Evolutionary conservation across 1,139 yeast genomes (phyloP).

Genomic region (Yamadazyma dendronema): DNA sequence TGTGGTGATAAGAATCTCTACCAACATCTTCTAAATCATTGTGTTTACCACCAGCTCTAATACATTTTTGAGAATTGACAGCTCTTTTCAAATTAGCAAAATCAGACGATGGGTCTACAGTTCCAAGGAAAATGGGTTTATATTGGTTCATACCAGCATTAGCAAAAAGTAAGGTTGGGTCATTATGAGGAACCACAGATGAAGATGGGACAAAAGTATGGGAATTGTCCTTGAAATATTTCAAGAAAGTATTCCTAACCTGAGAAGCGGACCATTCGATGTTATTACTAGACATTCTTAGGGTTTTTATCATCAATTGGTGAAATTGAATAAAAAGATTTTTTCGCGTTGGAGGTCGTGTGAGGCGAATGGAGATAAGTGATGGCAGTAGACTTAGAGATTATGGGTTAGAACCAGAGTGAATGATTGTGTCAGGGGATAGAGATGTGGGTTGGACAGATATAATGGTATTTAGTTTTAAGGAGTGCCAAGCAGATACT

Average conservation of each 20-base stretch:
- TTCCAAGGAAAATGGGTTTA: slow-evolving; percentile 94
- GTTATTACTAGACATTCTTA: slow-evolving; percentile 18
- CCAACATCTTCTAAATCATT: slow-evolving; percentile 99
- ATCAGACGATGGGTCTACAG: slow-evolving; percentile 91
- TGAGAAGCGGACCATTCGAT: slow-evolving; percentile 62
- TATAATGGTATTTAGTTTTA: too few relatives aligned
- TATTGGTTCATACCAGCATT: slow-evolving; percentile 99
- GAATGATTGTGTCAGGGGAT: too few relatives aligned
- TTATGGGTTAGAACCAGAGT: too few relatives aligned
- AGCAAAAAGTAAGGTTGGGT: slow-evolving; percentile 91
- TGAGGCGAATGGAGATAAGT: slow-evolving; percentile 1
- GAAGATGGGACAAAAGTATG: slow-evolving; percentile 90
- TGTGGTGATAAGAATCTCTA: slow-evolving; percentile 94
- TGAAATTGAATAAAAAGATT: slow-evolving; percentile 5
- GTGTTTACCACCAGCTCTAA: slow-evolving; percentile 99
- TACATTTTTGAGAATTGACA: slow-evolving; percentile 94
- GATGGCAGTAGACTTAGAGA: neutral
- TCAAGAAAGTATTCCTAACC: slow-evolving; percentile 85
- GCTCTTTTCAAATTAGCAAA: slow-evolving; percentile 85
- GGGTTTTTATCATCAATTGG: slow-evolving; percentile 15
- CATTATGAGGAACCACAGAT: slow-evolving; percentile 95
- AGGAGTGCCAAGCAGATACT: too few relatives aligned
- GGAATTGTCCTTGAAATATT: slow-evolving; percentile 61
- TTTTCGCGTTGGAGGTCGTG: slow-evolving; percentile 5
- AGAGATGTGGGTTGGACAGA: too few relatives aligned